A percentile compares a stretch with the other conserved stretches of the same genome.
These are phyloP conservation scores for Neurospora discreta DNA, from an alignment of 495 filamentous ascomycete genomes.

Conservation along the genomic window DNA sequence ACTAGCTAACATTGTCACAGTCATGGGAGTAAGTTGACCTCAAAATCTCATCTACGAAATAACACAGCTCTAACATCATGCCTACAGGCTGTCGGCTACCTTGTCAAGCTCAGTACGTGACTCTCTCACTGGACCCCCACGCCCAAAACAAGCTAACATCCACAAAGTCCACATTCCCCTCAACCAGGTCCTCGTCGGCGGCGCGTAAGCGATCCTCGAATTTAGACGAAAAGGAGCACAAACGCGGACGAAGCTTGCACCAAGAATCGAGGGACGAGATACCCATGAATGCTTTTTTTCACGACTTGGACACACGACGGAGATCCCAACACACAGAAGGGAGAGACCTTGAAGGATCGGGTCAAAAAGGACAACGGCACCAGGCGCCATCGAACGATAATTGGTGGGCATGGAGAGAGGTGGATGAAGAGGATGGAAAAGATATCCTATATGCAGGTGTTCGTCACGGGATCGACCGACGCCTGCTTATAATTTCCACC, in stretches of 20 bases:
- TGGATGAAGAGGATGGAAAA: not conserved
- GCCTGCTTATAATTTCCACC: not conserved
- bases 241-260: not conserved
- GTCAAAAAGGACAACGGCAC: not conserved
- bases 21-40: constrained; percentile 17
- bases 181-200: constrained; percentile 38
- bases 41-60: not conserved
- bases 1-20: constrained; percentile 1
- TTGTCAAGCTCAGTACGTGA: constrained; percentile 77
- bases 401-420: not conserved
- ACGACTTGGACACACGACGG: not conserved
- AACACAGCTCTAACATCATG: not conserved
- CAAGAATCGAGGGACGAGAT: not conserved
- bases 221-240: not conserved
- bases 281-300: not conserved
- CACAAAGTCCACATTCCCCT: constrained; percentile 26
- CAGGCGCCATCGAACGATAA: not conserved
- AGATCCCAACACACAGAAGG: not conserved
- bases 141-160: not conserved
- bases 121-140: not conserved
- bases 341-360: not conserved
- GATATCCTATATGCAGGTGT: not conserved
- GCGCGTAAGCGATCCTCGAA: constrained; percentile 20
- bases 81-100: constrained; percentile 56
- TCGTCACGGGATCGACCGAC: not conserved